A percentile compares a stretch with the other conserved stretches of the same genome.
These are phyloP conservation scores for Rossbeevera mucosa DNA, from an alignment of 768 basidiomycete species.

Conservation along the genomic window DNA sequence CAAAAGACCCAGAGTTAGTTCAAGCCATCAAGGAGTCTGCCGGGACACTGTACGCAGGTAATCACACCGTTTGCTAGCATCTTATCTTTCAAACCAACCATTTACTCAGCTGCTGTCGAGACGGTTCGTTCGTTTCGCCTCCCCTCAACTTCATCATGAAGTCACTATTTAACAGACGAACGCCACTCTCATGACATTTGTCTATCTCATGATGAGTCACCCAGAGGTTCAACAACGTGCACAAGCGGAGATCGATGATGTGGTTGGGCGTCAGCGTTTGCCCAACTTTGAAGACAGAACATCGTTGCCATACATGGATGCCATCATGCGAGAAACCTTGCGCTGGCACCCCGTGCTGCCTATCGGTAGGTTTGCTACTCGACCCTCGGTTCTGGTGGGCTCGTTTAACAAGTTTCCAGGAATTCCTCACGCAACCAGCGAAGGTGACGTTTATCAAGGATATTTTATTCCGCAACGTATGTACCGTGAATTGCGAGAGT, in stretches of 20 bases:
- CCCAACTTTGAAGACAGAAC: neutral
- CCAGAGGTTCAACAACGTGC: conserved; percentile 13
- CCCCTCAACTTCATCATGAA: neutral
- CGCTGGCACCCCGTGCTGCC: neutral
- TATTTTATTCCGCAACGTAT: neutral
- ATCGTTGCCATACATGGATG: neutral
- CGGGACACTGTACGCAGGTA: conserved; percentile 18
- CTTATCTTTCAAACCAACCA: neutral
- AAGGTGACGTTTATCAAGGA: neutral
- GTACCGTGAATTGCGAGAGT: neutral
- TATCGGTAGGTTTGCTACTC: neutral
- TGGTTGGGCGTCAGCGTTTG: neutral
- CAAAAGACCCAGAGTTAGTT: neutral
- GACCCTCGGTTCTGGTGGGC: neutral
- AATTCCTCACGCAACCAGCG: neutral
- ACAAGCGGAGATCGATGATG: neutral
- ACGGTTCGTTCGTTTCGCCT: neutral
- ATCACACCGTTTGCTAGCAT: neutral
- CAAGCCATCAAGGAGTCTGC: neutral
- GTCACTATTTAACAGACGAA: conserved; percentile 18
- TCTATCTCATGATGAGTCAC: conserved; percentile 30
- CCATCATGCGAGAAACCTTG: neutral
- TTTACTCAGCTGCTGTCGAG: neutral
- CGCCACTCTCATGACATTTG: conserved; percentile 18
- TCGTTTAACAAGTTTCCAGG: neutral